Base-by-base conservation (phyloP, 148 eudicot species). In the Euryodendron excelsum region DNA sequence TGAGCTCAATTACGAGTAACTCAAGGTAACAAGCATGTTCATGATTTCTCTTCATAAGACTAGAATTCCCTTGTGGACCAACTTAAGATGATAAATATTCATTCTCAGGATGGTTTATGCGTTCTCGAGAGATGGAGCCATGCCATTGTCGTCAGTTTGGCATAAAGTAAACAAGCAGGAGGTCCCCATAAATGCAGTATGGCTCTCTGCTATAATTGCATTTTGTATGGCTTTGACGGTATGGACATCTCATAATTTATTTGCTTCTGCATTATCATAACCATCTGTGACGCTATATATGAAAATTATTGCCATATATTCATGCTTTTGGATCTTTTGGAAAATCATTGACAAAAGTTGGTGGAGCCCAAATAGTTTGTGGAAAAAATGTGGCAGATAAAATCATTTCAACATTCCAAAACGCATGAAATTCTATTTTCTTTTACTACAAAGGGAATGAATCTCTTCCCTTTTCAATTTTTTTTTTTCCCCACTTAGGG, bases 201-300 rank as follows among this genome's bases (percentile, higher is more conserved):
- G 99, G 99, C 80, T 86, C 82, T 93, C 98, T 36, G 98, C 90
- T 72, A 67, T 89, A 67, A 85, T 96, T 61, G 93, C 97, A 68
- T 96, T 96, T 82, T 92, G 93, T 78, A 93, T 96, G 99, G 99
- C 99, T 27, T 66, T 96, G 50, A 89, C 99, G 88, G 98, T 96
- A 96, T 70, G 88, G 45, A 41, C 23, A 39, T 69, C 47, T 59
- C 30, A 30, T 30, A 31, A n/a, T 39, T 44, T 59, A n/a, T n/a
- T n/a, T n/a, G n/a, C n/a, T n/a, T n/a, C n/a, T n/a, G n/a, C n/a
- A n/a, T n/a, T n/a, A n/a, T n/a, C n/a, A n/a, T n/a, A n/a, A n/a
- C 65, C 3, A 45, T 33, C 2, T 47, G 39, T 30, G 12, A 41
- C 3, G n/a, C n/a, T 27, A 23, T 31, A 27, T 53, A 7, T 4